Evolutionary conservation across 2,329 filamentous ascomycete genomes (phyloP).

Genomic region (Colletotrichum salicis): DNA sequence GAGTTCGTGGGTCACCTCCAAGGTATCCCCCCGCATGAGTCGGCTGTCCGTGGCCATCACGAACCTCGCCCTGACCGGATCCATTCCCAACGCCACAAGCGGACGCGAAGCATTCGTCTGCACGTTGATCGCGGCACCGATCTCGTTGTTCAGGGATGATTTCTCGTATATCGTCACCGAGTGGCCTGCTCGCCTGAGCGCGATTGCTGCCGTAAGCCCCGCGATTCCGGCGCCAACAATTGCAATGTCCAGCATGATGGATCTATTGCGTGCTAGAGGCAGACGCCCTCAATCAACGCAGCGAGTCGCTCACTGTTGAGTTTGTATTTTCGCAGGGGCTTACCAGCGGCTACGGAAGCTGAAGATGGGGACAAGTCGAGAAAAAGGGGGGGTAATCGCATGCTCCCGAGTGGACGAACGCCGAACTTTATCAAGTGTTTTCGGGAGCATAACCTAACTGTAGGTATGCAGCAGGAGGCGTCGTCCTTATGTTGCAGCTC

Average conservation of each 20-base stretch:
- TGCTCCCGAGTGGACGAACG: neutral
- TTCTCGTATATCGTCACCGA: slow-evolving; percentile 49
- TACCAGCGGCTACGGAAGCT: neutral
- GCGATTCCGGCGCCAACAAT: slow-evolving; percentile 51
- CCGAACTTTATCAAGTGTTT: neutral
- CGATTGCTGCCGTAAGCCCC: slow-evolving; percentile 47
- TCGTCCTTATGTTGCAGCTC: neutral
- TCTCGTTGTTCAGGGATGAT: slow-evolving; percentile 48
- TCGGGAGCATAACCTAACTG: neutral
- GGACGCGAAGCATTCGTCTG: slow-evolving; percentile 51
- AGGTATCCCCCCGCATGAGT: slow-evolving; percentile 13
- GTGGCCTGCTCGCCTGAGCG: slow-evolving; percentile 48
- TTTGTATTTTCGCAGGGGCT: neutral
- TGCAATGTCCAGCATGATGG: slow-evolving; percentile 34
- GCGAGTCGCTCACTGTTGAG: neutral
- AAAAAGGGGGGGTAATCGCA: neutral
- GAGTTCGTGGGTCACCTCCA: slow-evolving; percentile 35
- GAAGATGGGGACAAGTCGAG: neutral
- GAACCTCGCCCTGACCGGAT: slow-evolving; percentile 43
- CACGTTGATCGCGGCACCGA: slow-evolving; percentile 52
- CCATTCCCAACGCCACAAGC: slow-evolving; percentile 49
- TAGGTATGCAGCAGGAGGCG: neutral
- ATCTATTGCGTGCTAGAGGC: neutral
- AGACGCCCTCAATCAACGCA: neutral
- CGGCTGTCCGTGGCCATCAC: slow-evolving; percentile 40